Base-by-base conservation (phyloP, 495 filamentous ascomycete genomes). In the Penicillium lagena region DNA sequence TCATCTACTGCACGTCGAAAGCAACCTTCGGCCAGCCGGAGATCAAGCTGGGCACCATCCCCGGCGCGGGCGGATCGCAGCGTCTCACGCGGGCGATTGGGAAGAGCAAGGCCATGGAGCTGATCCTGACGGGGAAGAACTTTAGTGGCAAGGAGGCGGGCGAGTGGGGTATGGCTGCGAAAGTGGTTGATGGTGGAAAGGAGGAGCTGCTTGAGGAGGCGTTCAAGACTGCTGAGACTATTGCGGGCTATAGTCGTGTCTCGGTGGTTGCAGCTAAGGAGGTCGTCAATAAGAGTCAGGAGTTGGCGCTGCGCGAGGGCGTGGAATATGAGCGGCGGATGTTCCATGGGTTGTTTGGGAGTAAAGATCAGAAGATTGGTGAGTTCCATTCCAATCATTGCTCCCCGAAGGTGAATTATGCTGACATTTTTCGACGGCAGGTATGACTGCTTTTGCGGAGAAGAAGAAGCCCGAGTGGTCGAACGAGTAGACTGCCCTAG, bases 241-340 rank as follows among this genome's bases (percentile, higher is more conserved):
- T 98, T 68, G 89, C 94, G 0, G 71, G 82, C 0, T 86, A 88
- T 60, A 86, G 83, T 29, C 76, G 70, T 52, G 80, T 97, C 31
- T 85, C 89, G 0, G 82, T 94, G 17, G 79, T 85, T 73, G 93
- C 87, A n/a, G 86, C 81, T 7, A 98, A 98, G 78, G 93, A 97
- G 76, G 94, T 90, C 12, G 90, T 98, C 22, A 96, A 96, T 56
- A 95, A 96, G 81, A 91, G 87, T 56, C 88, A 95, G 73, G 91
- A 97, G 53, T 59, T 91, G 49, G 70, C 80, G 10, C 66, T 98
- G 49, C 73, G 83, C 54, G 94, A 96, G 56, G 93, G 93, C 0
- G 83, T 98, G 1, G 94, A 97, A 70, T 96, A 78, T 68, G 93
- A 98, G 79, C 72, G 93, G 60, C 74, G 91, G 40, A 71, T 96